A percentile compares a stretch with the other conserved stretches of the same genome.
phyloP scores from a whole-genome alignment of 176 grass and related monocot species.

The Juncus inflexus region DNA sequence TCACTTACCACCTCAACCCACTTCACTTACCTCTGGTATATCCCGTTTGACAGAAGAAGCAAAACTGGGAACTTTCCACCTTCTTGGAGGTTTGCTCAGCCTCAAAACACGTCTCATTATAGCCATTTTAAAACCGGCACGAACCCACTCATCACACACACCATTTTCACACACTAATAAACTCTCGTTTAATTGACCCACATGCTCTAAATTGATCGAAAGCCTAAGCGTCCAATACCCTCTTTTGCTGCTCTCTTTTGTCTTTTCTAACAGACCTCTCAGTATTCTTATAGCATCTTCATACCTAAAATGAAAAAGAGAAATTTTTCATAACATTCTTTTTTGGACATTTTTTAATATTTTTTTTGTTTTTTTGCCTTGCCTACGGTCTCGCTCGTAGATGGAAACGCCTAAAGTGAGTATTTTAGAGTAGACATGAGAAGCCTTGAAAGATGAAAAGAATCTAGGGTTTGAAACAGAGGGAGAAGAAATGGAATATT shows the following conservation, averaged over 20 bases:
- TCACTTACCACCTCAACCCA: no score
- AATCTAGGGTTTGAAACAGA: slow-evolving; percentile 42
- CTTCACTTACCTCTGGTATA: slow-evolving; percentile 51
- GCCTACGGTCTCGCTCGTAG: slow-evolving; percentile 71
- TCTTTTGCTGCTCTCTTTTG: slow-evolving; percentile 46
- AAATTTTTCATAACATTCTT: background rate
- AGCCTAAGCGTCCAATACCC: slow-evolving; percentile 82
- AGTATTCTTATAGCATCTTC: slow-evolving; percentile 76
- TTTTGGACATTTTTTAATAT: background rate
- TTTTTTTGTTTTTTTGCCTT: slow-evolving; percentile 17
- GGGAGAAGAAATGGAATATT: slow-evolving; percentile 30
- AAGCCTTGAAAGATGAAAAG: slow-evolving; percentile 70
- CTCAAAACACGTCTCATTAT: slow-evolving; percentile 69
- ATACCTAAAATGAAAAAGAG: slow-evolving; percentile 43
- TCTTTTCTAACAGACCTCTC: slow-evolving; percentile 50
- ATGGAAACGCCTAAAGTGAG: slow-evolving; percentile 78
- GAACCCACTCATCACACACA: slow-evolving; percentile 59
- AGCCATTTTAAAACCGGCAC: slow-evolving; percentile 73
- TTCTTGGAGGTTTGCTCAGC: slow-evolving; percentile 79
- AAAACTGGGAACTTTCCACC: slow-evolving; percentile 87
- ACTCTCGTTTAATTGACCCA: slow-evolving; percentile 57
- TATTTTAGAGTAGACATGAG: slow-evolving; percentile 77
- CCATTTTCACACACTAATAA: slow-evolving; percentile 76
- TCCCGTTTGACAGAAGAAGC: slow-evolving; percentile 52
- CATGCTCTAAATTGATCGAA: slow-evolving; percentile 92